These are phyloP conservation scores for Microbotryomycetes sp. DNA, from an alignment of 1,284 basidiomycete species.

Conservation along the genomic window DNA sequence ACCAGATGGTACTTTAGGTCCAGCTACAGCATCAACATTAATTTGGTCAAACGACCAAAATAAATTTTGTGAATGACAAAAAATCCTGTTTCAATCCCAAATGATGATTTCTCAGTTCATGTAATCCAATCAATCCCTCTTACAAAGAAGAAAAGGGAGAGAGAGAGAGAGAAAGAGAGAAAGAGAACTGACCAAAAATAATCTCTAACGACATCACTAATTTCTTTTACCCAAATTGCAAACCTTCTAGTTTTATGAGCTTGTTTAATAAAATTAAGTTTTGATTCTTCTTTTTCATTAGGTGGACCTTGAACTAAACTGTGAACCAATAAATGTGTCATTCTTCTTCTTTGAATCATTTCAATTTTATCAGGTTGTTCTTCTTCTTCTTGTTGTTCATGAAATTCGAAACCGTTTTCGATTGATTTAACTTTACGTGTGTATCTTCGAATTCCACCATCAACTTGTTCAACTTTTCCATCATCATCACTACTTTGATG, in stretches of 20 bases:
- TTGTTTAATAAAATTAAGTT: conserved; percentile 71
- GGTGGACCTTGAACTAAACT: conserved; percentile 41
- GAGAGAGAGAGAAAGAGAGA: not conserved
- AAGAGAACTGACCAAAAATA: conserved; percentile 65
- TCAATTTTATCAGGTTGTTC: too few species aligned
- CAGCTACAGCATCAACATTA: conserved; percentile 75
- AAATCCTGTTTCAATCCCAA: conserved; percentile 53
- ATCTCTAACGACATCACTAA: conserved; percentile 83
- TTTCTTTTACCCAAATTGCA: conserved; percentile 82
- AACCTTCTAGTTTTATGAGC: conserved; percentile 77
- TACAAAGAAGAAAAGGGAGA: not conserved
- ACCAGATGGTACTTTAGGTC: conserved; percentile 87
- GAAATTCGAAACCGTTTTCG: too few species aligned
- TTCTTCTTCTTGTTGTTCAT: conserved; percentile 5
- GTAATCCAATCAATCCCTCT: not conserved
- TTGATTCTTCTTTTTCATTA: conserved; percentile 39
- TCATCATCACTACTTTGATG: conserved; percentile 4
- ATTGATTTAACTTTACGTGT: conserved; percentile 18
- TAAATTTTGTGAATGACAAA: conserved; percentile 89
- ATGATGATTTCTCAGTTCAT: not conserved
- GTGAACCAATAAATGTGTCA: conserved; percentile 35
- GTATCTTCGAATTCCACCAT: conserved; percentile 16
- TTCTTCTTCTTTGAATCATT: conserved; percentile 12
- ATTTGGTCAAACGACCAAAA: conserved; percentile 78
- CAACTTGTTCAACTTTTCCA: not conserved